These are phyloP conservation scores for Arthroderma uncinatum DNA, from an alignment of 2,329 filamentous ascomycete species.

Conservation along the genomic window DNA sequence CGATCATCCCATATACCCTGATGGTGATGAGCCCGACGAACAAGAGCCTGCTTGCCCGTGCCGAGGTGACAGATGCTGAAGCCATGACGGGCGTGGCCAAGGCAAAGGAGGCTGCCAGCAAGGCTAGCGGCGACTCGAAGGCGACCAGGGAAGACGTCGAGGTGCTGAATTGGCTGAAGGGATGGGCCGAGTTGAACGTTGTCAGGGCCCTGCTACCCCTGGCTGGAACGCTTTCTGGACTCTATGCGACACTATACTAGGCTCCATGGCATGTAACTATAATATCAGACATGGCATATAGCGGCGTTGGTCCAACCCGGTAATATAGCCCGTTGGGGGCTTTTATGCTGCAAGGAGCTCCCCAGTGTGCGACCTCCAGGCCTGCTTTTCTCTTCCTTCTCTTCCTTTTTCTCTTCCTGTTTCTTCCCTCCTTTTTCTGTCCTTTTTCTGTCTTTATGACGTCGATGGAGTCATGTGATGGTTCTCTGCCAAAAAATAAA, in stretches of 20 bases:
- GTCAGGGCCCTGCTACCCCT: constrained; percentile 12
- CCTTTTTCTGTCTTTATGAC: not conserved
- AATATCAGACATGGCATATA: not conserved
- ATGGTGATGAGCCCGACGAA: constrained; percentile 23
- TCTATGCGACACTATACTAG: constrained; percentile 11
- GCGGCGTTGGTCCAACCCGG: not conserved
- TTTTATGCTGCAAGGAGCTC: too few species aligned
- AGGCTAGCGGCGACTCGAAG: constrained; percentile 8
- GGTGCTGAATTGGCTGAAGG: constrained; percentile 14
- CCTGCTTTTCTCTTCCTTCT: not conserved
- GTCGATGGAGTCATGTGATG: not conserved
- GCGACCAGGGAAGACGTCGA: constrained; percentile 14
- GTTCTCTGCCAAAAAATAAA: not conserved
- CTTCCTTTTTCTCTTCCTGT: not conserved
- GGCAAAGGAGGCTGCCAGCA: constrained; percentile 10
- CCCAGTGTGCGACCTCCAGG: not conserved
- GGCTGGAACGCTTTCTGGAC: constrained; percentile 8
- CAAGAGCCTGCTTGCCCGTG: constrained; percentile 19
- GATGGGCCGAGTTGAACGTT: constrained; percentile 12
- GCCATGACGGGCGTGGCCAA: constrained; percentile 13
- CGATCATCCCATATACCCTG: constrained; percentile 27
- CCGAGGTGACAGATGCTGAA: constrained; percentile 19
- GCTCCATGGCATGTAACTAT: not conserved
- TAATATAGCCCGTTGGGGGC: too few species aligned
- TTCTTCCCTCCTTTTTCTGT: not conserved